phyloP scores from a whole-genome alignment of 2,329 filamentous ascomycete genomes.

The Ophiocordyceps camponoti-saundersi region DNA sequence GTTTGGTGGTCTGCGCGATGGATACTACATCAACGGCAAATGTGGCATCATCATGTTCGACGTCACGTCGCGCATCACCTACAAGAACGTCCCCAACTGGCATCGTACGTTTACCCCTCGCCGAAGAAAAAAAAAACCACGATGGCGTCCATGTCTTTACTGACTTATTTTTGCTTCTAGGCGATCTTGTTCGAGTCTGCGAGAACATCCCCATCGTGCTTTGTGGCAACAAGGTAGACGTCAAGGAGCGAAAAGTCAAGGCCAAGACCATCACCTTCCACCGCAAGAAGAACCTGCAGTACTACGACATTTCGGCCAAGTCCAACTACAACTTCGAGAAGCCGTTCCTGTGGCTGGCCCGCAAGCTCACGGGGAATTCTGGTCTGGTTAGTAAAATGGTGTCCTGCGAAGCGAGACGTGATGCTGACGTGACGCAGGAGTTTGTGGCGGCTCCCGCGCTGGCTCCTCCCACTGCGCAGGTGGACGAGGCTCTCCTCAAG shows the following conservation, averaged over 20 bases:
- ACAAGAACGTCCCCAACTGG: conserved; percentile 99
- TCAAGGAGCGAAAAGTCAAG: conserved; percentile 99
- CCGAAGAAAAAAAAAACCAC: too few relatives aligned
- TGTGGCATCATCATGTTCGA: conserved; percentile 99
- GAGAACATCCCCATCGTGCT: conserved; percentile 99
- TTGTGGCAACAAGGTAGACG: conserved; percentile 98
- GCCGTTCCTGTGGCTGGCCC: conserved; percentile 97
- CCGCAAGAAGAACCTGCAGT: conserved; percentile 99
- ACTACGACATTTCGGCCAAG: conserved; percentile 99
- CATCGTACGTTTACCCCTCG: conserved; percentile 60
- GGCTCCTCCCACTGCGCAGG: conserved; percentile 78
- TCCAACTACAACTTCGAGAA: conserved; percentile 99
- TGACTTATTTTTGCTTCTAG: conserved; percentile 23
- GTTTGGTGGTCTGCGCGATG: conserved; percentile 97
- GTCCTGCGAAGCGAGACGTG: neutral
- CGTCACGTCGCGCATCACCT: conserved; percentile 97
- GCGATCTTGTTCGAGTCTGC: conserved; percentile 96
- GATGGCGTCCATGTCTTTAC: neutral
- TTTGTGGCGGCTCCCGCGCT: conserved; percentile 93
- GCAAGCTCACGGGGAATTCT: conserved; percentile 95
- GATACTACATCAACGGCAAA: conserved; percentile 99
- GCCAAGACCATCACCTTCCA: conserved; percentile 99
- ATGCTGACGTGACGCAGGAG: conserved; percentile 40
- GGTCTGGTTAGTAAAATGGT: conserved; percentile 6
- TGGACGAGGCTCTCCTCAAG: conserved; percentile 68